Percentiles rank a stretch among this genome's conserved stretches.
phyloP scores from a whole-genome alignment of 2,329 filamentous ascomycete genomes.

The Nemania abortiva region DNA sequence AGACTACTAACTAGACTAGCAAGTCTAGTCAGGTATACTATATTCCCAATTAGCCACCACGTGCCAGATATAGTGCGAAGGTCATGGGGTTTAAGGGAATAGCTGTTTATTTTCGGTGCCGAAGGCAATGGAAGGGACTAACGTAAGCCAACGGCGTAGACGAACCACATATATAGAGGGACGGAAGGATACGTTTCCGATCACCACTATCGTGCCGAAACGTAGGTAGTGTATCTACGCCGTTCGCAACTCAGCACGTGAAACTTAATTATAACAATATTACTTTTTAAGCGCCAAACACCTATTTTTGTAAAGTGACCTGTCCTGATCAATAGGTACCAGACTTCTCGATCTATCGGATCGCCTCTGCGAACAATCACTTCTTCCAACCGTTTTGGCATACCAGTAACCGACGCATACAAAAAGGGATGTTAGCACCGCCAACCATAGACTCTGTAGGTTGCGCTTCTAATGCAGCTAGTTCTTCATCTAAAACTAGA shows the following conservation, averaged over 20 bases:
- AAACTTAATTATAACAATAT: background rate
- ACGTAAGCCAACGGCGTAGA: conserved; percentile 1
- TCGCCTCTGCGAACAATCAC: background rate
- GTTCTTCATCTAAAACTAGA: background rate
- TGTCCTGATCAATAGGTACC: background rate
- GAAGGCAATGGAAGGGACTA: conserved; percentile 1
- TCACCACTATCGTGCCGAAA: background rate
- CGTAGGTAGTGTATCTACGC: background rate
- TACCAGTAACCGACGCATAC: background rate
- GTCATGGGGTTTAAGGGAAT: conserved; percentile 2
- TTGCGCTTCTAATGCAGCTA: background rate
- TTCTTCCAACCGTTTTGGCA: background rate
- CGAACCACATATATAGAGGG: background rate
- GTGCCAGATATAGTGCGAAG: conserved; percentile 17
- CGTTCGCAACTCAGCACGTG: background rate
- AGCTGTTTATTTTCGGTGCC: background rate
- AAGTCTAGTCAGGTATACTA: background rate
- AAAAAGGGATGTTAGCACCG: too few species aligned
- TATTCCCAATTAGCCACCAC: background rate
- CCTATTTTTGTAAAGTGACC: background rate
- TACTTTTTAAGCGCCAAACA: background rate
- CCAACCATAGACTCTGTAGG: background rate
- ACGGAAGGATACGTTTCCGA: conserved; percentile 1
- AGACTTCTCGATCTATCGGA: background rate
- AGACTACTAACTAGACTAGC: background rate